Conservation (phyloP, 2,329 filamentous ascomycete genomes). For the Coniochaeta ligniaria region DNA sequence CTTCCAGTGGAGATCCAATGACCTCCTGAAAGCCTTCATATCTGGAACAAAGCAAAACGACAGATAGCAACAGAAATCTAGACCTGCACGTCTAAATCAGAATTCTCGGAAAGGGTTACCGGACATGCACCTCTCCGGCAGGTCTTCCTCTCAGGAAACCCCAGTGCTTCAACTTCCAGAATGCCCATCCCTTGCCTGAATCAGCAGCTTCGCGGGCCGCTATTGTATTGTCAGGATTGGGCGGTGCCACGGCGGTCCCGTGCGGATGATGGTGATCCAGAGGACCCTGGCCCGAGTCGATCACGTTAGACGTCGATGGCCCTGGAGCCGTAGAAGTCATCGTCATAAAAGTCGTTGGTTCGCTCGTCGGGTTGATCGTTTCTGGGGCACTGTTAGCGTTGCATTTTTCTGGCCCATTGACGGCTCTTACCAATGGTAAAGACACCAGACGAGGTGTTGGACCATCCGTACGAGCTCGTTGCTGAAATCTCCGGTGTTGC, state of each 20-base stretch:
- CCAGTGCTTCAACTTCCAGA: neutral
- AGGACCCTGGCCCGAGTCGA: constrained; percentile 8
- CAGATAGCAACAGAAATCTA: neutral
- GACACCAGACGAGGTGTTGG: neutral
- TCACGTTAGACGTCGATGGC: constrained; percentile 6
- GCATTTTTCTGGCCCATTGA: neutral
- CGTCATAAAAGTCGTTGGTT: constrained; percentile 10
- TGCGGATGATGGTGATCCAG: constrained; percentile 10
- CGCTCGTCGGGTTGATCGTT: neutral
- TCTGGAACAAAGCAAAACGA: neutral
- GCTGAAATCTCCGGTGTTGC: neutral
- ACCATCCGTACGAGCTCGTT: neutral
- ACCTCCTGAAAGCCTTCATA: neutral
- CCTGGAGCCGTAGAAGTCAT: neutral
- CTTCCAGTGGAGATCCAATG: neutral
- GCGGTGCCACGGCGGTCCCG: neutral
- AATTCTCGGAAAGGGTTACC: neutral
- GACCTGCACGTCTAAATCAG: neutral
- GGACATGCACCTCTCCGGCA: neutral
- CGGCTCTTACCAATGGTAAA: neutral
- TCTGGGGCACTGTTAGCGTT: neutral
- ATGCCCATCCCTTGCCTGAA: neutral
- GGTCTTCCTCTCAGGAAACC: neutral
- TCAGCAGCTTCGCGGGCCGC: neutral
- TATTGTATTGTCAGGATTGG: neutral